Base-by-base conservation (phyloP, 768 basidiomycete species). In the Boletus eberwhitei region DNA sequence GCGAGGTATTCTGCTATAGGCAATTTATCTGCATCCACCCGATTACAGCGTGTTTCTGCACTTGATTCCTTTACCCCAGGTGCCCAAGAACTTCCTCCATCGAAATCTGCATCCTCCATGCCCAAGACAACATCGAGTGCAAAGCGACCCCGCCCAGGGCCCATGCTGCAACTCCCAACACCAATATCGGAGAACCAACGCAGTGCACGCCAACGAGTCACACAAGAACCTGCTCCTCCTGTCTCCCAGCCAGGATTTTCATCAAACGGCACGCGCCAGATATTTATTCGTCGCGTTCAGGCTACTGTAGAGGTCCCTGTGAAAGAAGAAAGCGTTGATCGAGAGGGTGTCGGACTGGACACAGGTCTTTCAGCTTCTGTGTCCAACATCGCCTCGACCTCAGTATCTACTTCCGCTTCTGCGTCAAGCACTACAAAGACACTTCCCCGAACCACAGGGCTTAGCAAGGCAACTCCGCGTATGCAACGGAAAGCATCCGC, bases 241-340 rank as follows among this genome's bases (percentile, higher is more conserved):
- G 3, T 37, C 17, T 31, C 57, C 8, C 63, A 60, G 14, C 38
- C 45, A 24, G 58, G 46, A 43, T 43, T 57, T 5, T 41, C 41
- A 21, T 50, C 55, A 40, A 66, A 52, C 24, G 29, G 57, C n/a
- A 22, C 59, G 32, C 61, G 58, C 2, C 67, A 69, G 22, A 42
- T 63, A 19, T 36, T 89, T 16, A 75, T 89, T 39, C 80, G 87
- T 21, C 82, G 84, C 34, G 87, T 89, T 8, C 80, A 82, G 21
- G 84, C 87, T 26, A 65, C 76, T 3, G 65, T 80, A 7, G 75
- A 88, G 19, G 72, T 88, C 1, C 74, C 79, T 34, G 80, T 88
- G 36, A 88, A 89, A 61, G 78, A 78, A 52, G 86, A 88, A 66
- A 83, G 81, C 4, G 73, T 72, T 2, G 74, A 76, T 4, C 72